Base-by-base conservation (phyloP, 345 rosid species). In the Eucalyptus albens region DNA sequence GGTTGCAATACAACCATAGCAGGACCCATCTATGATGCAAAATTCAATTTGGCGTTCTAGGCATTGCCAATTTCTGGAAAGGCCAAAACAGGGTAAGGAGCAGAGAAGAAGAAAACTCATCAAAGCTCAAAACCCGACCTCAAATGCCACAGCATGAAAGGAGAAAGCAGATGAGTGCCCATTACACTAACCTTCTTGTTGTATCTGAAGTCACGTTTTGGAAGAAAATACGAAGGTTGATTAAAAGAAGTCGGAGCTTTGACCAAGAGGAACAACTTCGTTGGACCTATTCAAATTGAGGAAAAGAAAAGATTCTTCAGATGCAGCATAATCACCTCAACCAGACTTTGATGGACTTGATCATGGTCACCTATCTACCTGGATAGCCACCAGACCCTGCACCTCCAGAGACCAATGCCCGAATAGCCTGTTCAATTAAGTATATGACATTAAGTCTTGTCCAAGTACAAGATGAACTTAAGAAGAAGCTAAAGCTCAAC, bases 181-280 rank as follows among this genome's bases (percentile, higher is more conserved):
- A 40, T 45, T 29, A 69, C 49, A 47, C 17, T 81, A 91, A 97
- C 99, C 98, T 97, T 97, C 92, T 93, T 96, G 94, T 92, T 95
- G 93, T 91, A 95, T 94, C 91, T 97, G 94, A 98, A 97, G 88
- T 96, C 99, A 86, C 97, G 98, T 93, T 97, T 98, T 55, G 98
- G 99, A 91, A 97, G 96, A 94, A 96, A 98, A 95, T 97, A 97
- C 88, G 91, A 91, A 37, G 99, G 97, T 67, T 95, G 92, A 91
- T 93, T 95, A 88, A 95, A 90, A 90, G 97, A 93, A 86, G 96
- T 87, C 51, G 96, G 98, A 90, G 98, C 99, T 92, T 95, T 94
- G 88, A 95, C 94, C 94, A 98, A 89, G 65, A 98, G 90, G 90
- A 98, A 97, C 94, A 98, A 91, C 93, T 94, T 96, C 87, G 93